Base-by-base conservation (phyloP, 2,329 filamentous ascomycete genomes). In the Verticillium zaregamsianum region DNA sequence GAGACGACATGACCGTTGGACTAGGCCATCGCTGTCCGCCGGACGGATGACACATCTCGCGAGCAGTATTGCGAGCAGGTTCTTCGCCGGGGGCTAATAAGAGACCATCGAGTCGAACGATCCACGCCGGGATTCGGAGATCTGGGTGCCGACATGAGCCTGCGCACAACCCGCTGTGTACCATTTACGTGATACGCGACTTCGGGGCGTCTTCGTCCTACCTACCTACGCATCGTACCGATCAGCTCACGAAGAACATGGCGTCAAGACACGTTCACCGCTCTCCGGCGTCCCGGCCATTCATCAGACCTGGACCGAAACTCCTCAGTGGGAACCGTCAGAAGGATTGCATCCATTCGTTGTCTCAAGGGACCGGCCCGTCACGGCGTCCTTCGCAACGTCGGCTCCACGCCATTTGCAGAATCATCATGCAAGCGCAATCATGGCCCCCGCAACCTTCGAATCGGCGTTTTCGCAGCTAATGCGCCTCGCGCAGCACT, bases 361-460 rank as follows among this genome's bases (percentile, higher is more conserved):
- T n/a, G n/a, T 52, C 8, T 52, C 23, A 14, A 28, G 20, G 17
- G 39, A 20, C 12, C 35, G 37, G 56, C 15, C 11, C 54, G 1
- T 8, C n/a, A 28, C 49, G 54, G 57, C 63, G 55, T 23, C 33
- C 37, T 61, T 7, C 31, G 3, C 15, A 20, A 23, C 37, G 55
- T 56, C 23, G 57, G 55, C 14, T 37, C 49, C 32, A 37, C n/a
- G 28, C 56, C 32, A 28, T 39, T 39, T 63, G 63, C 63, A 60
- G 56, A 58, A 59, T 57, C 45, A 52, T 65, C 55, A 66, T 64
- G 64, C 64, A 65, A 60, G 63, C 58, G 57, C 59, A 59, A 55
- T 39, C 39, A 25, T 35, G n/a, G n/a, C 32, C 62, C 60, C 62
- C 57, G 61, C 62, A 57, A 60, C 55, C 62, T 49, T 60, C 62